phyloP scores from a whole-genome alignment of 306 rosid species.

The Carpinus viminea region DNA sequence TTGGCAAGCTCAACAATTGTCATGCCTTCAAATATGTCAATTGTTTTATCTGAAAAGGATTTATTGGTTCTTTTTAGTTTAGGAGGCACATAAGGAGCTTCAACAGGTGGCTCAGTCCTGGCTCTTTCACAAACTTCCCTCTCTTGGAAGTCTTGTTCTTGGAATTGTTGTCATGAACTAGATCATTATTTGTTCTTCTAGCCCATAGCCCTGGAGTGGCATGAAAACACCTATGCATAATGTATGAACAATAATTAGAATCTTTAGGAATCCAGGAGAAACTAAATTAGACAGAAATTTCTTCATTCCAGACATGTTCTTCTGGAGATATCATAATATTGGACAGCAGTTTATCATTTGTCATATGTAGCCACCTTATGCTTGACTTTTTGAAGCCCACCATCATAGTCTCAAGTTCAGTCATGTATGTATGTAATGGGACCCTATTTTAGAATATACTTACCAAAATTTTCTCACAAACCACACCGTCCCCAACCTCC shows the following conservation, averaged over 20 bases:
- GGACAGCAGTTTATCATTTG: background rate
- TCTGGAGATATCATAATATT: background rate
- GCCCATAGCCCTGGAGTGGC: slow-evolving; percentile 52
- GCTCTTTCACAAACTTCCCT: slow-evolving; percentile 63
- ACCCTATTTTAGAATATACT: background rate
- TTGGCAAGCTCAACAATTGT: slow-evolving; percentile 77
- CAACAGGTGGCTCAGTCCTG: slow-evolving; percentile 66
- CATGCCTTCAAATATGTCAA: slow-evolving; percentile 96
- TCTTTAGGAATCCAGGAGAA: background rate
- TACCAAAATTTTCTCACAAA: background rate
- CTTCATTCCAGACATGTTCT: slow-evolving; percentile 10
- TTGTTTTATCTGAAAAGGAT: slow-evolving; percentile 53
- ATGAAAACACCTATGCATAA: slow-evolving; percentile 61
- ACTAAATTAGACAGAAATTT: background rate
- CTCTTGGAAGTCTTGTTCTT: slow-evolving; percentile 53
- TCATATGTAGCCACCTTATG: background rate
- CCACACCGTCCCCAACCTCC: too few species aligned
- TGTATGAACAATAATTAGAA: slow-evolving; percentile 34
- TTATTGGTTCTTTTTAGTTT: slow-evolving; percentile 45
- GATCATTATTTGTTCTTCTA: slow-evolving; percentile 44
- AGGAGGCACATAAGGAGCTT: slow-evolving; percentile 71
- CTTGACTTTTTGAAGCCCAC: background rate
- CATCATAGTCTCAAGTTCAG: background rate
- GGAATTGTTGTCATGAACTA: slow-evolving; percentile 36
- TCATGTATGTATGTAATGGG: background rate